Conservation (phyloP, 2,329 filamentous ascomycete genomes). For the Thielaviopsis euricoi region DNA sequence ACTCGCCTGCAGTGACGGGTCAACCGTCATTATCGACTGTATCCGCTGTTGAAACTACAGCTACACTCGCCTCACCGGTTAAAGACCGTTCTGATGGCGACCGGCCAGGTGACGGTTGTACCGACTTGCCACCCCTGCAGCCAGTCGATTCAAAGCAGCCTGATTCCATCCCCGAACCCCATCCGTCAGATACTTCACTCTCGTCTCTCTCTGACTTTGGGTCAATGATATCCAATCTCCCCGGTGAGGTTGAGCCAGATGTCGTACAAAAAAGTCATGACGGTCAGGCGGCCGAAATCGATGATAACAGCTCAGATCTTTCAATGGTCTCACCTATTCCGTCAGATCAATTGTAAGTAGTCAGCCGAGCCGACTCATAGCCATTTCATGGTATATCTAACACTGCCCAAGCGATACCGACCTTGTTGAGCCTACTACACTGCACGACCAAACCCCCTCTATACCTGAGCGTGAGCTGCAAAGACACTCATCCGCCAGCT, state of each 20-base stretch:
- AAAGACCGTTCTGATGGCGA: not conserved
- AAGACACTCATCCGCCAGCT: slow-evolving; percentile 2
- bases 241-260: not conserved
- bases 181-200: slow-evolving; percentile 4
- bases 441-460: not conserved
- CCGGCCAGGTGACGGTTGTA: not conserved
- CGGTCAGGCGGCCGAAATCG: not conserved
- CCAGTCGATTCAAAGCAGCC: not conserved
- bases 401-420: not conserved
- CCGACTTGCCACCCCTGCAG: not conserved
- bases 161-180: not conserved
- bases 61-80: not conserved
- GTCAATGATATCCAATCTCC: not conserved
- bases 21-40: not conserved
- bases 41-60: not conserved
- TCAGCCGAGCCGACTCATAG: not conserved
- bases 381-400: not conserved
- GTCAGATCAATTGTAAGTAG: not conserved
- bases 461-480: slow-evolving; percentile 11
- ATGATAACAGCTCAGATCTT: slow-evolving; percentile 2
- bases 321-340: not conserved
- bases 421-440: not conserved
- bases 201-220: slow-evolving; percentile 7
- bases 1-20: too few species aligned
- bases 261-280: not conserved